Conservation (phyloP, 1,139 yeast genomes). For the Geotrichum klebahnii region DNA sequence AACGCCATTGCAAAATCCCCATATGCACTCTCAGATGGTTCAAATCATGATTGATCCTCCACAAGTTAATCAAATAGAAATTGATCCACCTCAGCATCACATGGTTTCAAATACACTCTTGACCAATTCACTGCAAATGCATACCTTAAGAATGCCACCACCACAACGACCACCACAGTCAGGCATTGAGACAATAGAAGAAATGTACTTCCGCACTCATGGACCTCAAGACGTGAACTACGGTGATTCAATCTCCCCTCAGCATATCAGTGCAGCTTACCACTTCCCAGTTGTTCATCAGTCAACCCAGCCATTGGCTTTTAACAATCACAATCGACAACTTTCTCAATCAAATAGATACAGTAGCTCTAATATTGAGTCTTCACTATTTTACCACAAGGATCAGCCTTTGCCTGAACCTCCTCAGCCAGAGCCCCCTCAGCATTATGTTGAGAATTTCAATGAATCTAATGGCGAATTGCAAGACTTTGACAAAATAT, state of each 20-base stretch:
- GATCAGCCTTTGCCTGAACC: background rate
- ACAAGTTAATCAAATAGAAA: constrained; percentile 7
- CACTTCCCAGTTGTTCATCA: background rate
- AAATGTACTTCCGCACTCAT: background rate
- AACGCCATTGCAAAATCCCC: too few relatives aligned
- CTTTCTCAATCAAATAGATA: background rate
- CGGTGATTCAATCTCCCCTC: too few relatives aligned
- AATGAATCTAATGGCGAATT: too few relatives aligned
- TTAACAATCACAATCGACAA: background rate
- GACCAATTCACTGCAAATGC: background rate
- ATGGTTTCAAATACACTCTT: background rate
- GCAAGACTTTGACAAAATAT: too few relatives aligned
- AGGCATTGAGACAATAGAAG: background rate
- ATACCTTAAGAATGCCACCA: background rate
- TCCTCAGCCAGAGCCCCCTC: too few relatives aligned
- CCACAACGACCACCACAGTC: background rate
- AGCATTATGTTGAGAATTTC: too few relatives aligned
- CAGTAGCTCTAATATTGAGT: too few relatives aligned
- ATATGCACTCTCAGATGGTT: too few relatives aligned
- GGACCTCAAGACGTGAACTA: background rate
- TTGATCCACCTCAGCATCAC: constrained; percentile 3
- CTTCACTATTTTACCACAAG: background rate
- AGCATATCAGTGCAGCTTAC: too few relatives aligned
- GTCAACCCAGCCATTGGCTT: background rate
- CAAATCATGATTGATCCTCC: background rate